A percentile compares a stretch with the other conserved stretches of the same genome.
phyloP scores from a whole-genome alignment of 192 early-diverging fungal species.

The Allomyces macrogynus region DNA sequence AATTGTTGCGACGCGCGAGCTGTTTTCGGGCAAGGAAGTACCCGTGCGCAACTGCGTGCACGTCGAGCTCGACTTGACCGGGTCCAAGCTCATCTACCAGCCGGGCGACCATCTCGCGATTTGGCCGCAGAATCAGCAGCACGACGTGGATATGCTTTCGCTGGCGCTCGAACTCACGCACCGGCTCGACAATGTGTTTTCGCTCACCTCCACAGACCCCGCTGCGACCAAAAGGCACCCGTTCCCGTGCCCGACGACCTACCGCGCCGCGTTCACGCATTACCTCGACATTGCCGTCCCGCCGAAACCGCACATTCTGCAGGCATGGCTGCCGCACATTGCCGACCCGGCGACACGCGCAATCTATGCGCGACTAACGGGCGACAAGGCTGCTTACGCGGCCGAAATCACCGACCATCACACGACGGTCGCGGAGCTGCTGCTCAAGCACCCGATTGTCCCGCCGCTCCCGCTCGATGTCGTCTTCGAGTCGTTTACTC shows the following conservation, averaged over 20 bases:
- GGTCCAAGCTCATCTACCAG: conserved; percentile 66
- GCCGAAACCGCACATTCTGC: conserved; percentile 42
- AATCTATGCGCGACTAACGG: conserved; percentile 28
- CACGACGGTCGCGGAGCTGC: conserved; percentile 54
- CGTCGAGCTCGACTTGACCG: conserved; percentile 75
- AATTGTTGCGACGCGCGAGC: conserved; percentile 35
- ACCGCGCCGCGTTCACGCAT: conserved; percentile 66
- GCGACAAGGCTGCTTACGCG: conserved; percentile 50
- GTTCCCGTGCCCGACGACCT: conserved; percentile 73
- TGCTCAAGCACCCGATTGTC: conserved; percentile 35
- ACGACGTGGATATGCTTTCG: conserved; percentile 46
- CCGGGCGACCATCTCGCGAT: conserved; percentile 91
- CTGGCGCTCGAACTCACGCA: conserved; percentile 34
- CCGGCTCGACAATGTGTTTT: conserved; percentile 48
- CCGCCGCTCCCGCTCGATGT: conserved; percentile 54
- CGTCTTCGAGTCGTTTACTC: conserved; percentile 59
- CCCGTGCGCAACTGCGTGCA: conserved; percentile 66
- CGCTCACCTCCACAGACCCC: conserved; percentile 49
- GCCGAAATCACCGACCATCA: conserved; percentile 33
- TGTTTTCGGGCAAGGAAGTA: conserved; percentile 30
- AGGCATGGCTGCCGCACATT: conserved; percentile 25
- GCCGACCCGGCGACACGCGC: conserved; percentile 14
- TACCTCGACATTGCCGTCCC: conserved; percentile 72
- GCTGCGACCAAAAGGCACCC: conserved; percentile 55
- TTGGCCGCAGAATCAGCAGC: conserved; percentile 68